phyloP scores from a whole-genome alignment of 352 stramenopile genomes.

The Phytophthora cactorum region DNA sequence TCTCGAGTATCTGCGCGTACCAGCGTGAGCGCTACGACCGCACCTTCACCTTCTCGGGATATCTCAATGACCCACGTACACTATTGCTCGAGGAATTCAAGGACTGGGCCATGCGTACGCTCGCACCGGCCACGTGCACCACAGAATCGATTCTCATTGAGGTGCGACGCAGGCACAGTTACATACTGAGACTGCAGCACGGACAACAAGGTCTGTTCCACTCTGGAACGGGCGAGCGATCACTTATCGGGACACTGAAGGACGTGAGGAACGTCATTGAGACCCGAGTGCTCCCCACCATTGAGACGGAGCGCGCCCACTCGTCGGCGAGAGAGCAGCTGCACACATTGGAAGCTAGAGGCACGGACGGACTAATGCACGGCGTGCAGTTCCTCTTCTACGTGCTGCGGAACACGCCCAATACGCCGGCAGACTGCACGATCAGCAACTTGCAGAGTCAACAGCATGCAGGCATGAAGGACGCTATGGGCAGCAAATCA shows the following conservation, averaged over 20 bases:
- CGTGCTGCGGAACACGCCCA: conserved; percentile 83
- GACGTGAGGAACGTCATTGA: conserved; percentile 86
- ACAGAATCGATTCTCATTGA: conserved; percentile 82
- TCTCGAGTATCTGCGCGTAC: conserved; percentile 87
- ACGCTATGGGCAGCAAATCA: conserved; percentile 86
- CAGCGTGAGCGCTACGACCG: conserved; percentile 81
- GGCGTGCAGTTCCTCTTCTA: conserved; percentile 90
- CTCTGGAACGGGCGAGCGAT: conserved; percentile 74
- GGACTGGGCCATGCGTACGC: conserved; percentile 84
- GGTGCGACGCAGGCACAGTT: conserved; percentile 75
- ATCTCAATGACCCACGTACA: conserved; percentile 84
- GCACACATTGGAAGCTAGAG: conserved; percentile 76
- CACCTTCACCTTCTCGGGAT: conserved; percentile 75
- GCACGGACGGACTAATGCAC: conserved; percentile 85
- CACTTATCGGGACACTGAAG: conserved; percentile 81
- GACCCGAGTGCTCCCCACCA: conserved; percentile 72
- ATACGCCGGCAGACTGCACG: conserved; percentile 83
- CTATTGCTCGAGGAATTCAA: conserved; percentile 89
- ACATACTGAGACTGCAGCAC: conserved; percentile 80
- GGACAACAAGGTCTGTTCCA: conserved; percentile 85
- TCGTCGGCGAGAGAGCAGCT: conserved; percentile 84
- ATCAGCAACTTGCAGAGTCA: conserved; percentile 85
- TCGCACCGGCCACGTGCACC: conserved; percentile 75
- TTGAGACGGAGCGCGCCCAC: conserved; percentile 83
- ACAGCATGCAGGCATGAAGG: conserved; percentile 86